phyloP scores from a whole-genome alignment of 2,329 filamentous ascomycete genomes.

The Plenodomus tracheiphilus region DNA sequence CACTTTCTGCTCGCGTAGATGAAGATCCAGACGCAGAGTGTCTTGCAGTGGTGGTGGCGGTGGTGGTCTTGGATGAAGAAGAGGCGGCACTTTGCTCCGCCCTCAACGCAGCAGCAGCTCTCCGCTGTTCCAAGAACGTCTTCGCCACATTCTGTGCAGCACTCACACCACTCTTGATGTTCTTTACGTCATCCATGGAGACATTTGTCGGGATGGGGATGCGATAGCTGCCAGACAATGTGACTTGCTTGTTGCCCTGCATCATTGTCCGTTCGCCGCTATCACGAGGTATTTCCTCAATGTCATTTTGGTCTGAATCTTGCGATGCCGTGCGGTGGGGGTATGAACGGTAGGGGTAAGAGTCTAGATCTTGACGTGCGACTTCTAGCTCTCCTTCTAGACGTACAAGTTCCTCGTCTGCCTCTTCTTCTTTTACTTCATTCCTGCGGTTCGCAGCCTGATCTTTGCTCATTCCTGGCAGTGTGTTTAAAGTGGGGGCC shows the following conservation, averaged over 20 bases:
- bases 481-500: constrained; percentile 20
- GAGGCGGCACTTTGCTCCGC: constrained; percentile 9
- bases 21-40: constrained; percentile 1
- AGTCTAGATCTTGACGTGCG: constrained; percentile 35
- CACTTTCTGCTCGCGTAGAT: not conserved
- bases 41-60: too few relatives aligned
- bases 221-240: constrained; percentile 40
- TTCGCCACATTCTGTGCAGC: constrained; percentile 41
- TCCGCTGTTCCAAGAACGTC: constrained; percentile 36
- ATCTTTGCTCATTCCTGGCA: not conserved
- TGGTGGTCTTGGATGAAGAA: too few relatives aligned
- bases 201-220: constrained; percentile 41
- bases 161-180: constrained; percentile 38
- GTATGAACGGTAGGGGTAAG: constrained; percentile 27
- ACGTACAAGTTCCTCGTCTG: constrained; percentile 36
- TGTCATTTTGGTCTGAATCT: constrained; percentile 23
- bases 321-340: constrained; percentile 8
- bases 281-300: constrained; percentile 36
- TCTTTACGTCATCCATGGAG: constrained; percentile 37
- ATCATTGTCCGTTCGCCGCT: not conserved
- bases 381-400: constrained; percentile 40
- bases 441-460: constrained; percentile 12
- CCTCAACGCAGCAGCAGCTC: constrained; percentile 15
- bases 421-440: constrained; percentile 29
- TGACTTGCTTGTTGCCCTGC: constrained; percentile 28